These are phyloP conservation scores for Aspergillus ostianus DNA, from an alignment of 495 filamentous ascomycete species.

Conservation along the genomic window DNA sequence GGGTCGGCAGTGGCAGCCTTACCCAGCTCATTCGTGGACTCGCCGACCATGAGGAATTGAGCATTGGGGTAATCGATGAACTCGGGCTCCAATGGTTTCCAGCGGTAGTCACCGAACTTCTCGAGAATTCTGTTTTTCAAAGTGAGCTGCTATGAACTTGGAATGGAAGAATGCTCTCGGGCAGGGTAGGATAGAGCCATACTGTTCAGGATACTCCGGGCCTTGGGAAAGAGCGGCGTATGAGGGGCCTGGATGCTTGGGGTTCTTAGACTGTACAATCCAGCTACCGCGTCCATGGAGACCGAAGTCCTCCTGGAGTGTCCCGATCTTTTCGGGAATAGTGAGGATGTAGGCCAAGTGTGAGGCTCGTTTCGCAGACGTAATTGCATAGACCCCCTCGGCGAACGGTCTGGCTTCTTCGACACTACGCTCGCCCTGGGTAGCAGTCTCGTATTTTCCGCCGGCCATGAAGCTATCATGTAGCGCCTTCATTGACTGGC, in stretches of 20 bases:
- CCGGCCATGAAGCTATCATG: constrained; percentile 68
- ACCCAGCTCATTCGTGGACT: constrained; percentile 56
- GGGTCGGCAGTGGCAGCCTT: constrained; percentile 63
- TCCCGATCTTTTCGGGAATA: constrained; percentile 65
- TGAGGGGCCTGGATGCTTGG: constrained; percentile 62
- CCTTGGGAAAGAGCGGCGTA: constrained; percentile 61
- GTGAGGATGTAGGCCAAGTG: constrained; percentile 84
- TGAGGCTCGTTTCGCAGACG: constrained; percentile 63
- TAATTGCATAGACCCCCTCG: constrained; percentile 86
- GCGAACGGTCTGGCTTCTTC: constrained; percentile 73
- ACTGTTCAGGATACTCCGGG: constrained; percentile 74
- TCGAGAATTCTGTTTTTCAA: constrained; percentile 53
- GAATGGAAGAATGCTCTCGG: neutral
- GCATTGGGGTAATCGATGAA: constrained; percentile 76
- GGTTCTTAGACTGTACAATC: constrained; percentile 79
- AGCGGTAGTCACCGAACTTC: constrained; percentile 71
- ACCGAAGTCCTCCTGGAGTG: constrained; percentile 77
- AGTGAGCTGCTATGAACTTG: constrained; percentile 3
- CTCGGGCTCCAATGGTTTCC: constrained; percentile 71
- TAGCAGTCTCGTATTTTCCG: constrained; percentile 74
- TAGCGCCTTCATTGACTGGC: constrained; percentile 64
- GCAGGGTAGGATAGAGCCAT: constrained; percentile 24
- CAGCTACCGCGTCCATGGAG: constrained; percentile 71
- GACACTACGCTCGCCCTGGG: constrained; percentile 63
- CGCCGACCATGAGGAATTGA: constrained; percentile 81